A percentile compares a stretch with the other conserved stretches of the same genome.
These are phyloP conservation scores for Thraustochytrium sp. DNA, from an alignment of 352 stramenopile genomes.

Conservation along the genomic window DNA sequence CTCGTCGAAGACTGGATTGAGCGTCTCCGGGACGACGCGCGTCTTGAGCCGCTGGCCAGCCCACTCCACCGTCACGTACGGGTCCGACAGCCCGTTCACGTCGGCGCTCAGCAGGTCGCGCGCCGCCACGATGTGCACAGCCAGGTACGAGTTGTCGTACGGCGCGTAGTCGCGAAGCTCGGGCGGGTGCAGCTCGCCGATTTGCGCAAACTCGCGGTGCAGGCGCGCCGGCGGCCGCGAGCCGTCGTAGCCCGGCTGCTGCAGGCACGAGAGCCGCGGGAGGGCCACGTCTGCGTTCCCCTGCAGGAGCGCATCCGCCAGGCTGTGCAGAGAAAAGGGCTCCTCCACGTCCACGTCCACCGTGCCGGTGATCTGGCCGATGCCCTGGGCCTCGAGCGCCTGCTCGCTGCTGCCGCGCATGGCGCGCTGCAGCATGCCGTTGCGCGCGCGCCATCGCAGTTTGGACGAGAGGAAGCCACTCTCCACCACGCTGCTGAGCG, in stretches of 20 bases:
- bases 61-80: slow-evolving; percentile 31
- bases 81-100: slow-evolving; percentile 15
- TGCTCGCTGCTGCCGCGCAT: background rate
- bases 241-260: background rate
- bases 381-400: background rate
- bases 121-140: background rate
- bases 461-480: slow-evolving; percentile 8
- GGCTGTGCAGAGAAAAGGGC: background rate
- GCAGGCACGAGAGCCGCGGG: background rate
- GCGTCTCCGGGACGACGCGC: background rate
- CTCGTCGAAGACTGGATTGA: slow-evolving; percentile 28
- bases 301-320: no score
- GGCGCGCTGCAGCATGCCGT: background rate
- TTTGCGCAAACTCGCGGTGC: slow-evolving; percentile 37
- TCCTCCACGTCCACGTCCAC: background rate
- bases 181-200: slow-evolving; percentile 15
- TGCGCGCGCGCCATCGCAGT: background rate
- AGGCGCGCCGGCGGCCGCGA: background rate
- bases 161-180: slow-evolving; percentile 17
- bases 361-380: background rate
- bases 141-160: slow-evolving; percentile 31
- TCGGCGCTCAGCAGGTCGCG: slow-evolving; percentile 21
- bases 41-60: slow-evolving; percentile 15
- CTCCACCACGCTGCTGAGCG: slow-evolving; percentile 18
- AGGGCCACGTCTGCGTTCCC: background rate